Base-by-base conservation (phyloP, 2,329 filamentous ascomycete species). In the Delphinella strobiligena region DNA sequence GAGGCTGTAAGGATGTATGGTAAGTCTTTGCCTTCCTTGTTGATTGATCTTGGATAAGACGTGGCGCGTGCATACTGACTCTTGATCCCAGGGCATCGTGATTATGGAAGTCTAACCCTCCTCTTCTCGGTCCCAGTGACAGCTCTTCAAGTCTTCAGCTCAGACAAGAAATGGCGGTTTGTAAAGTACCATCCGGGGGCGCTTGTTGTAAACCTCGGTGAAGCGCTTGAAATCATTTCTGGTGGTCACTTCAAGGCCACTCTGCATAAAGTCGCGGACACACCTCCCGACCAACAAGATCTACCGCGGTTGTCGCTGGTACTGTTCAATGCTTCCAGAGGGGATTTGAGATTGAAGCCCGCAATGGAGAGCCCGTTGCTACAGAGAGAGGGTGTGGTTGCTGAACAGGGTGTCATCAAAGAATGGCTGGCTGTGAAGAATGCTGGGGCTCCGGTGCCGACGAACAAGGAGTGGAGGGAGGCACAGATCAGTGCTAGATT, bases 221-320 rank as follows among this genome's bases (percentile, higher is more conserved):
- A 62, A 31, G 57, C 59, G 1, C 54, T 62, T 27, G 55, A 55
- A 7, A 55, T 58, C 27, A 48, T 61, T 12, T 60, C 59, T 1
- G 58, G 56, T 15, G 59, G 59, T 8, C 61, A 61, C 46, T 59
- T 71, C 36, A 68, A 69, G 47, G 64, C 61, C 5, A 68, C 62
- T 8, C 57, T 66, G 12, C 68, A 71, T 40, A 62, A 66, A 3
- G 68, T 72, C 8, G 34, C 34, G 14, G 34, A 36, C 27, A 36
- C 38, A 10, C 34, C 34, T 1, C 19, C 22, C 15, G 38, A 41
- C 10, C 38, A 41, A 29, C 22, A 36, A 2, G 19, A 41, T 4
- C 17, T 30, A 19, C 32, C 36, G 16, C 19, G 38, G 9, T 53
- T 66, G 2, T 62, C 64, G 0, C 45, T 51, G 8, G 49, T 53